Evolutionary conservation across 73 alveolate species (phyloP).

Genomic region (Tetrahymena elliotti): DNA sequence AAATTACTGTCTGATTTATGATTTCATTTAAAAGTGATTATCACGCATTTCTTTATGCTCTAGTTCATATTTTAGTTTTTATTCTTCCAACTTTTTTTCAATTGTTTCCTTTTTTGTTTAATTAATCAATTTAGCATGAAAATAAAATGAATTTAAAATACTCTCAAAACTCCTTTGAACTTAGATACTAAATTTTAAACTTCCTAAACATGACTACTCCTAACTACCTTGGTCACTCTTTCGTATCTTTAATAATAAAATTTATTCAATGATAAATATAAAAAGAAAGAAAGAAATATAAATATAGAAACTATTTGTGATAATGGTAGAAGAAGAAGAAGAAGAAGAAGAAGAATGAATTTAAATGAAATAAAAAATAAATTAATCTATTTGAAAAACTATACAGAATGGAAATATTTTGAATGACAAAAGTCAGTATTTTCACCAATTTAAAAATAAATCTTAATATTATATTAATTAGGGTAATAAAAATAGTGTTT

Average conservation of each 20-base stretch:
- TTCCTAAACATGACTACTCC: neutral
- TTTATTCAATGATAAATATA: too few relatives aligned
- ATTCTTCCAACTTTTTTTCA: neutral
- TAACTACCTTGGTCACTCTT: neutral
- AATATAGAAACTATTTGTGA: too few relatives aligned
- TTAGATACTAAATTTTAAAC: neutral
- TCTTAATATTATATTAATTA: neutral
- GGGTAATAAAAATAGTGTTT: neutral
- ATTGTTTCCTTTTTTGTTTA: neutral
- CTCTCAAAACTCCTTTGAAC: neutral
- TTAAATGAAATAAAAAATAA: too few relatives aligned
- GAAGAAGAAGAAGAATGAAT: too few relatives aligned
- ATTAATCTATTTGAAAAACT: neutral
- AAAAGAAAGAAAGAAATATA: neutral
- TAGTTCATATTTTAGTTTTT: neutral
- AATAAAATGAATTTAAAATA: neutral
- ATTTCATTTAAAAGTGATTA: neutral
- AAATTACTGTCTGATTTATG: neutral
- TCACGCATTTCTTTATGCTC: neutral
- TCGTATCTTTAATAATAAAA: neutral
- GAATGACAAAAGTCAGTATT: neutral
- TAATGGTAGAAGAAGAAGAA: too few relatives aligned
- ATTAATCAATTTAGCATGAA: neutral
- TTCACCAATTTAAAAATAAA: neutral
- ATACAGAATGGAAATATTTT: too few relatives aligned